phyloP scores from a whole-genome alignment of 2,329 filamentous ascomycete species.

The Rhynchosporium graminicola region DNA sequence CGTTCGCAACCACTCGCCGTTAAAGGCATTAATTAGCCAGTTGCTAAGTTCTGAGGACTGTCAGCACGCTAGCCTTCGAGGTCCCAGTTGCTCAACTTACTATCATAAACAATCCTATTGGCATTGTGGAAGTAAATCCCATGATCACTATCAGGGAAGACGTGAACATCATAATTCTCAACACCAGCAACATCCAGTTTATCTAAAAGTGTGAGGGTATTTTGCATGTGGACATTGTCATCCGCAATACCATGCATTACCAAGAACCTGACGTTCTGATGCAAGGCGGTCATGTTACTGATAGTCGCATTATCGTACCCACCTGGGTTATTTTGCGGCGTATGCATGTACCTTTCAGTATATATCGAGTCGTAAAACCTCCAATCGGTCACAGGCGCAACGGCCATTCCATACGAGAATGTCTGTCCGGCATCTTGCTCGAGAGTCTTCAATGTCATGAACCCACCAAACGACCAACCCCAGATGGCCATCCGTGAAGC shows the following conservation, averaged over 20 bases:
- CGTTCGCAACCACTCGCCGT: slow-evolving; percentile 79
- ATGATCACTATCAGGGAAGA: slow-evolving; percentile 96
- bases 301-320: slow-evolving; percentile 80
- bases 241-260: slow-evolving; percentile 96
- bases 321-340: slow-evolving; percentile 73
- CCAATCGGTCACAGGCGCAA: slow-evolving; percentile 99
- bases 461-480: slow-evolving; percentile 98
- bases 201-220: slow-evolving; percentile 84
- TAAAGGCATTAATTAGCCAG: slow-evolving; percentile 97
- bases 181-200: slow-evolving; percentile 77
- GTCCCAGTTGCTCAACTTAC: slow-evolving; percentile 55
- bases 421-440: slow-evolving; percentile 87
- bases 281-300: slow-evolving; percentile 71
- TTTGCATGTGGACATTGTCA: slow-evolving; percentile 98
- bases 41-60: slow-evolving; percentile 67
- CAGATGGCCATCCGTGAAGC: slow-evolving; percentile 83
- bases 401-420: slow-evolving; percentile 96
- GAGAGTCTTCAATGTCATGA: slow-evolving; percentile 91
- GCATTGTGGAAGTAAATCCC: slow-evolving; percentile 94
- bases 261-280: slow-evolving; percentile 80
- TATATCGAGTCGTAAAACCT: slow-evolving; percentile 92
- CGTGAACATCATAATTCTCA: slow-evolving; percentile 94
- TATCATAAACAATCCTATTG: slow-evolving; percentile 87
- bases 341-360: slow-evolving; percentile 97
- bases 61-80: slow-evolving; percentile 37